Percentiles rank a stretch among this genome's conserved stretches.
These are phyloP conservation scores for Parastagonospora nodorum DNA, from an alignment of 2,329 filamentous ascomycete genomes.

Conservation along the genomic window DNA sequence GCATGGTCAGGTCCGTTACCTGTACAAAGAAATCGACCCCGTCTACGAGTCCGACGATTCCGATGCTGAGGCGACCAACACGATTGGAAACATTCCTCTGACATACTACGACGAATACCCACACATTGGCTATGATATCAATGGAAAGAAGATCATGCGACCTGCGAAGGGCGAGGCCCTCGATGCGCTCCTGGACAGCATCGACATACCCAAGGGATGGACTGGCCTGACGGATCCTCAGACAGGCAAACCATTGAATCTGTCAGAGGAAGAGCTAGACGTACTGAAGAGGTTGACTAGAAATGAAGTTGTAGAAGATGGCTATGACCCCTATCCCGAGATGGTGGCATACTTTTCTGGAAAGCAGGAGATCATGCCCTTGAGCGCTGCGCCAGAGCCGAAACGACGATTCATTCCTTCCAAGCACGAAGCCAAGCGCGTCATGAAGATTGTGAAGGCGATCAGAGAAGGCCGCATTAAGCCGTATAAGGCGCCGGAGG, in stretches of 20 bases:
- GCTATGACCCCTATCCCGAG: slow-evolving; percentile 91
- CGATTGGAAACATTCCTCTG: slow-evolving; percentile 91
- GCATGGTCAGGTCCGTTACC: slow-evolving; percentile 86
- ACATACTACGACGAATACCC: slow-evolving; percentile 97
- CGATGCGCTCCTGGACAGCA: slow-evolving; percentile 92
- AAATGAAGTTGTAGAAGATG: slow-evolving; percentile 84
- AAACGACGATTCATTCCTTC: slow-evolving; percentile 95
- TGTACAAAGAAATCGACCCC: slow-evolving; percentile 92
- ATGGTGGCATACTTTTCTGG: slow-evolving; percentile 94
- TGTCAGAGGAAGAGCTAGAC: slow-evolving; percentile 86
- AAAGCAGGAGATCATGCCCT: slow-evolving; percentile 88
- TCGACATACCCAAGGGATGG: slow-evolving; percentile 96
- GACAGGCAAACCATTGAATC: slow-evolving; percentile 88
- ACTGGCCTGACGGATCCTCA: slow-evolving; percentile 92
- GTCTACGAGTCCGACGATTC: slow-evolving; percentile 96
- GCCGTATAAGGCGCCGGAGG: slow-evolving; percentile 81
- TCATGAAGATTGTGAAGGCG: slow-evolving; percentile 96
- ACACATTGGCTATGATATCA: slow-evolving; percentile 98
- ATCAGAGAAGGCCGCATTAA: slow-evolving; percentile 93
- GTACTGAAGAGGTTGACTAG: slow-evolving; percentile 86
- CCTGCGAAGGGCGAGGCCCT: slow-evolving; percentile 92
- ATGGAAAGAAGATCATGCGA: slow-evolving; percentile 96
- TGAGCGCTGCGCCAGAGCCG: slow-evolving; percentile 92
- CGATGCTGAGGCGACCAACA: slow-evolving; percentile 81
- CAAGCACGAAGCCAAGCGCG: slow-evolving; percentile 92